Evolutionary conservation across 345 rosid species (phyloP).

Genomic region (Xanthoceras sorbifolium): DNA sequence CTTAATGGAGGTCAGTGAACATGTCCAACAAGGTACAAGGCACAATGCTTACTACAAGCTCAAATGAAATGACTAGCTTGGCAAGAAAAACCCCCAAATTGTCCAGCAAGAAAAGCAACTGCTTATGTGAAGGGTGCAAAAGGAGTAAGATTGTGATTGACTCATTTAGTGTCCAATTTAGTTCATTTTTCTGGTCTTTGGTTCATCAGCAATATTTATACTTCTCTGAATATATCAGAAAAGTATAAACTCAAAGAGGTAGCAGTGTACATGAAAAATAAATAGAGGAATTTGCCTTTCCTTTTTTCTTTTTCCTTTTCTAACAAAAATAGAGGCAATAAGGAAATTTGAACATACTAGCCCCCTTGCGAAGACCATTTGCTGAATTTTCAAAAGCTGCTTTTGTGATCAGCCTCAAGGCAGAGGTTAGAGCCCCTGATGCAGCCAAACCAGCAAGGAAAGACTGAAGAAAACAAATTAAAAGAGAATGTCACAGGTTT

Average conservation of each 20-base stretch:
- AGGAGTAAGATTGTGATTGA: no score
- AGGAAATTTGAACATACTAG: constrained; percentile 47
- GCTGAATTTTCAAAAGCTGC: constrained; percentile 65
- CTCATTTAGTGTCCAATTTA: background rate
- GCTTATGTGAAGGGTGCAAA: no score
- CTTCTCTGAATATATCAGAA: background rate
- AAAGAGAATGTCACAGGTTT: background rate
- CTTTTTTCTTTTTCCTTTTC: background rate
- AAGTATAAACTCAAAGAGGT: no score
- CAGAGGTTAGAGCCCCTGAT: constrained; percentile 76
- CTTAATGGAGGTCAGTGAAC: background rate
- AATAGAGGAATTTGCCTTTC: background rate
- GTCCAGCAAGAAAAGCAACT: background rate
- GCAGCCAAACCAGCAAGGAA: constrained; percentile 69
- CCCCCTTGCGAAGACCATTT: constrained; percentile 81
- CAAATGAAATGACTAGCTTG: background rate
- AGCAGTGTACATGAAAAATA: background rate
- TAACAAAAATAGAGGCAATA: background rate
- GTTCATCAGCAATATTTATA: background rate
- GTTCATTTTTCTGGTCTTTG: background rate
- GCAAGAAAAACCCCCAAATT: background rate
- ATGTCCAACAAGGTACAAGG: background rate
- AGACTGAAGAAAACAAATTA: constrained; percentile 37
- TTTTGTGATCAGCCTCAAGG: constrained; percentile 66
- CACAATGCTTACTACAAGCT: background rate